Base-by-base conservation (phyloP, 108 stramenopile species). In the Nannochloropsis salina region DNA sequence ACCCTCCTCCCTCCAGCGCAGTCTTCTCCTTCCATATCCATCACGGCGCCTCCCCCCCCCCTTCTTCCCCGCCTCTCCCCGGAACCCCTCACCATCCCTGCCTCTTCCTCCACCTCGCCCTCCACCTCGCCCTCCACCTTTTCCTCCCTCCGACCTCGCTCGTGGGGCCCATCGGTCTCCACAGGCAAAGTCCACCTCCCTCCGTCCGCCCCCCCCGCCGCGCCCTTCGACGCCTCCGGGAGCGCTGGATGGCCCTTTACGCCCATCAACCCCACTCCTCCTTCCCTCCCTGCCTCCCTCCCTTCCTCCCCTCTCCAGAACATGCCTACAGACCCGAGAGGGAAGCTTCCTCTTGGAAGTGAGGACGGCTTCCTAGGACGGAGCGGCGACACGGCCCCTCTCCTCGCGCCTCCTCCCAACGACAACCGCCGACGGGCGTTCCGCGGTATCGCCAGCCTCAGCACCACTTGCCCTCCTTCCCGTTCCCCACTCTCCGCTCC, bases 81-180 rank as follows among this genome's bases (percentile, higher is more conserved):
- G 31, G 31, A 31, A 31, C 31, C 31, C 31, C 31, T 31, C 31
- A 31, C 61, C 61, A n/a, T 74, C 61, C 61, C 61, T 74, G 15
- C 6, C 1, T n/a, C 61, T n/a, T 74, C 61, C 61, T 74, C n/a
- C 6, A 3, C 61, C 61, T 8, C 8, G 15, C n/a, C 61, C 61
- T 8, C 61, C 6, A n/a, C 61, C 61, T 74, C 61, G 20, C 6
- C 61, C 61, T 74, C 47, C 47, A 12, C 47, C 47, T 15, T 15
- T 51, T 74, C 61, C 61, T 74, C 61, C n/a, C n/a, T n/a, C 61
- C 61, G 61, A n/a, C 61, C 61, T n/a, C n/a, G 15, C 61, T 74
- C 61, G 15, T 74, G 61, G 61, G n/a, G 61, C 61, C 61, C 15
- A 31, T 31, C 31, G 31, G 31, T 31, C 31, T 31, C 31, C 31